Evolutionary conservation across 768 basidiomycete genomes (phyloP).

Genomic region (Lyophyllum atratum): DNA sequence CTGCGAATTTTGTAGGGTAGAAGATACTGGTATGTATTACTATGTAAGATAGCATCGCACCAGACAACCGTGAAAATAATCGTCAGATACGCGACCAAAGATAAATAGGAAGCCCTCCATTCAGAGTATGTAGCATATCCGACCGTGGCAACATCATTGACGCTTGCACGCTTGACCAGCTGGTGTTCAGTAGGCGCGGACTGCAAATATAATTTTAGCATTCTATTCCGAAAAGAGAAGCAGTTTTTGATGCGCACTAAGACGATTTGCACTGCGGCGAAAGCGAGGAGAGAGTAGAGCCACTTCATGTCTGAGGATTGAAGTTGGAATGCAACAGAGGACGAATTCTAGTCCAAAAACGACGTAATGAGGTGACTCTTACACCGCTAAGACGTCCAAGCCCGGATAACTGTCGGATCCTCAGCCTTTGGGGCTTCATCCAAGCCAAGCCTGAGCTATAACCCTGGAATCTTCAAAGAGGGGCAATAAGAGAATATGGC

Average conservation of each 20-base stretch:
- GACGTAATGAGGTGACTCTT: not conserved
- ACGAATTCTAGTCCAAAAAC: constrained; percentile 1
- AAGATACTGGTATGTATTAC: too few relatives aligned
- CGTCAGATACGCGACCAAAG: not conserved
- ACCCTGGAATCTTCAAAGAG: not conserved
- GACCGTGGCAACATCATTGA: constrained; percentile 34
- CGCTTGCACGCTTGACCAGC: constrained; percentile 30
- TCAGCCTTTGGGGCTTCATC: not conserved
- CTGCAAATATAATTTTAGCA: constrained; percentile 3
- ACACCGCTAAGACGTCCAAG: not conserved
- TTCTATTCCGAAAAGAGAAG: constrained; percentile 1
- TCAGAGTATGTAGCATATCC: constrained; percentile 33
- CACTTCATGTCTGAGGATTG: constrained; percentile 31
- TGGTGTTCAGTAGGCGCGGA: constrained; percentile 2
- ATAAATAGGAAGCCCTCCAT: constrained; percentile 23
- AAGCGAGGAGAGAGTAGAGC: constrained; percentile 31
- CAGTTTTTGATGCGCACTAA: constrained; percentile 19
- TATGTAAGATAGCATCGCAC: not conserved
- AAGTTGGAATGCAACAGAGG: not conserved
- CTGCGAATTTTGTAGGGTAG: too few relatives aligned
- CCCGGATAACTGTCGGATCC: constrained; percentile 11
- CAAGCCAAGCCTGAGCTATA: not conserved
- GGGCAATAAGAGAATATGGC: not conserved
- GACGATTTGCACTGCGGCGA: constrained; percentile 30
- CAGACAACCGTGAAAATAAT: too few relatives aligned